Base-by-base conservation (phyloP, 1,284 basidiomycete species). In the Cystobasidiaceae sp. region DNA sequence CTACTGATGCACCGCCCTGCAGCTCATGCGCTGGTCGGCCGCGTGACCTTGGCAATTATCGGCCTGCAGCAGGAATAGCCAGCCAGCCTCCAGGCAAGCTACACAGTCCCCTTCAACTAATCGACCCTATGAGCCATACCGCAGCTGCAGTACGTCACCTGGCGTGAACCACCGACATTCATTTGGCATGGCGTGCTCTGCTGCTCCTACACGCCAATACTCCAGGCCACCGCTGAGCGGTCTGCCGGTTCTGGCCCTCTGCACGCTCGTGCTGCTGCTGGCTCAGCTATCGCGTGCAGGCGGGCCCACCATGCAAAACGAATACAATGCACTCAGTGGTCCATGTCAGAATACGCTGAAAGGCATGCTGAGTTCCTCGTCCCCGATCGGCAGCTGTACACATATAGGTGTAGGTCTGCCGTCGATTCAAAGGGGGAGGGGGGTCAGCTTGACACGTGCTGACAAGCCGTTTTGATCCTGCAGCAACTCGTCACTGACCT, bases 301-400 rank as follows among this genome's bases (percentile, higher is more conserved):
- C n/a, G 39, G 11, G 25, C 30, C 54, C 7, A 28, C 39, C 19
- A 19, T 62, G 8, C n/a, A 39, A 15, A 44, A 28, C 13, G 60
- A 52, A 30, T 62, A 34, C 23, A 39, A 45, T 7, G 32, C 19
- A 27, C 60, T 62, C 2, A 44, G 46, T 15, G 23, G 32, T 4
- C 15, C 60, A 21, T 62, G 60, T 27, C 49, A 51, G 39, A 32
- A 28, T 32, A 21, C 37, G 28, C 32, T 62, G 33, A 52, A 62
- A 37, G 39, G 17, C 2, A 50, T 50, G 46, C 23, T 50, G 25
- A 54, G 30, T 13, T 52, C 49, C 21, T 30, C 37, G 9, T 55
- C 43, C 27, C 23, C 21, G 11, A 64, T 64, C 25, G 61, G 61
- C 25, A 32, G 34, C 32, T 64, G 61, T 49, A 56, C 61, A 5